Base-by-base conservation (phyloP, 2,329 filamentous ascomycete genomes). In the Talaromyces atroroseus region DNA sequence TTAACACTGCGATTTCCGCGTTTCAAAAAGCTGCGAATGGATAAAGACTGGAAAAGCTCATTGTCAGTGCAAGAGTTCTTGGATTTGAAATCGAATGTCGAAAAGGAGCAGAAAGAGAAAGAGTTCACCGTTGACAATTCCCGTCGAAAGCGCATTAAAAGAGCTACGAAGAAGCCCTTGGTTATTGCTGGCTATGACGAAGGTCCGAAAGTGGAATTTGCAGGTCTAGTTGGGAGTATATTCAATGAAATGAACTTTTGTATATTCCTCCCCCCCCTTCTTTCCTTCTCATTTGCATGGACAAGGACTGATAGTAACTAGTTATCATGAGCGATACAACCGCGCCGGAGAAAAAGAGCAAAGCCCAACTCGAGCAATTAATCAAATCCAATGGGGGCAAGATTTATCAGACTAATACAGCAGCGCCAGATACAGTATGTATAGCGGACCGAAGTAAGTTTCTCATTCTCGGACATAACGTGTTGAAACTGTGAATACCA, bases 1-100 rank as follows among this genome's bases (percentile, higher is more conserved):
- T 77, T 87, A 59, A 97, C 94, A 0, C 75, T 99, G 40, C 86
- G 94, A 0, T 99, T 99, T 64, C 94, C 94, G 1, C 85, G 94
- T 1, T 96, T 97, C 72, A 90, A 90, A 60, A 82, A 80, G 36
- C 74, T 97, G 5, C 83, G 91, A 3, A 79, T 82, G n/a, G 94
- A 97, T 71, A 90, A 92, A 62, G 78, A 81, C 56, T 99, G 94
- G 92, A 80, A 88, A 49, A 83, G 84, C 34, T 89, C 90, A 0
- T 77, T 97, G 2, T 89, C 89, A 0, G 76, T 90, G 1, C 82
- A 89, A 47, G 89, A 91, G 47, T 96, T 96, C 64, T 73, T 86
- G 18, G 81, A 86, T 7, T 74, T 96, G 16, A 87, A 88, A 61
- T 76, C 77, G 5, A 81, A 82, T 20, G 85, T 84, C 1, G 87